These are phyloP conservation scores for Linnemannia elongata DNA, from an alignment of 192 early-diverging fungal genomes.

Conservation along the genomic window DNA sequence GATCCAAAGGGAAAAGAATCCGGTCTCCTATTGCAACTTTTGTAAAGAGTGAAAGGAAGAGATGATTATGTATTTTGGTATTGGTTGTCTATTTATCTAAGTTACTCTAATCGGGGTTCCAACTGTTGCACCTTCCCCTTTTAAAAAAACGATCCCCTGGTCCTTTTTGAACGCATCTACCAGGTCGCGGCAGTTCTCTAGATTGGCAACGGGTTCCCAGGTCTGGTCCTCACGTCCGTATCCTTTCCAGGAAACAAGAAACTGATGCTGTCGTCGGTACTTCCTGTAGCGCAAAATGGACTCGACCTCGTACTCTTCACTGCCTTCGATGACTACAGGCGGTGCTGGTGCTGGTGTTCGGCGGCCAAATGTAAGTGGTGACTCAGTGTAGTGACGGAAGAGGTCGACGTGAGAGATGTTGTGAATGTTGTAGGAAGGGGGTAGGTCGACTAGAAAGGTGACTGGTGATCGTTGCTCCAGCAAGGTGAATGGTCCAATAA, in stretches of 20 bases:
- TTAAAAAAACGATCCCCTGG: no score
- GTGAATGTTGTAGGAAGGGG: neutral
- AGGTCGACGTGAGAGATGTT: conserved; percentile 14
- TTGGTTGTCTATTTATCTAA: no score
- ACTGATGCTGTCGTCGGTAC: no score
- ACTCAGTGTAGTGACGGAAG: neutral
- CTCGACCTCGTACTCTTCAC: conserved; percentile 12
- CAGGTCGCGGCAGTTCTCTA: no score
- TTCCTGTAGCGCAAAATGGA: neutral
- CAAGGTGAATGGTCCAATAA: neutral
- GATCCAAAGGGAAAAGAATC: neutral
- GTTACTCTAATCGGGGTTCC: no score
- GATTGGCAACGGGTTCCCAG: no score
- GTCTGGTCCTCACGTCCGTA: no score
- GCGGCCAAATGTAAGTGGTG: neutral
- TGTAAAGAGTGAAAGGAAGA: no score
- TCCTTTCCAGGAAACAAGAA: no score
- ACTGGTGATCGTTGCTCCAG: conserved; percentile 22
- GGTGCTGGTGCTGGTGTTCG: conserved; percentile 5
- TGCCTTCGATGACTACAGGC: neutral
- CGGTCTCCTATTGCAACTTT: neutral
- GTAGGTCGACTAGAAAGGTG: conserved; percentile 9
- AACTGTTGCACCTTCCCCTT: no score
- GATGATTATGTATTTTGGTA: no score
- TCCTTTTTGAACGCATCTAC: no score